Conservation (phyloP, 1,284 basidiomycete species). For the Heterobasidion parviporum region DNA sequence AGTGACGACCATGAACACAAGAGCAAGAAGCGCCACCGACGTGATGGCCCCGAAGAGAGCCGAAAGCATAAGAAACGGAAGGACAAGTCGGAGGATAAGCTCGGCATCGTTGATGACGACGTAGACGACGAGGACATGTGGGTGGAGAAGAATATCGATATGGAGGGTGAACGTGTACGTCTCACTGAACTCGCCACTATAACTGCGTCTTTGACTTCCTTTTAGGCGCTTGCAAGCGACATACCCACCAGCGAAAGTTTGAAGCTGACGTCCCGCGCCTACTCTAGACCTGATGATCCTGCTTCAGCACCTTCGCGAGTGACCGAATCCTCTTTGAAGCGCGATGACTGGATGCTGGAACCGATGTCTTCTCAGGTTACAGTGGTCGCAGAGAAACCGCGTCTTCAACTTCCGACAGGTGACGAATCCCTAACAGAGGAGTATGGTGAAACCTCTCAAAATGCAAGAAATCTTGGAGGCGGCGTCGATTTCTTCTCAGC, state of each 20-base stretch:
- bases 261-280: constrained; percentile 53
- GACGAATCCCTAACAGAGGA: constrained; percentile 59
- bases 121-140: constrained; percentile 66
- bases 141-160: constrained; percentile 82
- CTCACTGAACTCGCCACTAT: not conserved
- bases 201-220: constrained; percentile 4
- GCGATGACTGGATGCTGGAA: constrained; percentile 90
- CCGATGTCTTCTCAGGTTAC: constrained; percentile 24
- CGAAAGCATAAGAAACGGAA: constrained; percentile 27
- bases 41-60: constrained; percentile 28
- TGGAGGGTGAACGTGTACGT: constrained; percentile 64
- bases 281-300: constrained; percentile 31
- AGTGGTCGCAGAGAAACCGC: constrained; percentile 16
- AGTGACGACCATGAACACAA: constrained; percentile 29
- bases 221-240: constrained; percentile 52
- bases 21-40: constrained; percentile 43
- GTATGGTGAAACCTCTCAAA: constrained; percentile 53
- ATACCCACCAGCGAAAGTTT: constrained; percentile 80
- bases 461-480: constrained; percentile 39
- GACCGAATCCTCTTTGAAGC: constrained; percentile 45
- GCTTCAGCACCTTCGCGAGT: constrained; percentile 33
- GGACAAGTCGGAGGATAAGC: constrained; percentile 18
- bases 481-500: constrained; percentile 81
- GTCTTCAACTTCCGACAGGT: constrained; percentile 17
- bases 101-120: constrained; percentile 61